These are phyloP conservation scores for Falciphora oryzae DNA, from an alignment of 2,329 filamentous ascomycete genomes.

Conservation along the genomic window DNA sequence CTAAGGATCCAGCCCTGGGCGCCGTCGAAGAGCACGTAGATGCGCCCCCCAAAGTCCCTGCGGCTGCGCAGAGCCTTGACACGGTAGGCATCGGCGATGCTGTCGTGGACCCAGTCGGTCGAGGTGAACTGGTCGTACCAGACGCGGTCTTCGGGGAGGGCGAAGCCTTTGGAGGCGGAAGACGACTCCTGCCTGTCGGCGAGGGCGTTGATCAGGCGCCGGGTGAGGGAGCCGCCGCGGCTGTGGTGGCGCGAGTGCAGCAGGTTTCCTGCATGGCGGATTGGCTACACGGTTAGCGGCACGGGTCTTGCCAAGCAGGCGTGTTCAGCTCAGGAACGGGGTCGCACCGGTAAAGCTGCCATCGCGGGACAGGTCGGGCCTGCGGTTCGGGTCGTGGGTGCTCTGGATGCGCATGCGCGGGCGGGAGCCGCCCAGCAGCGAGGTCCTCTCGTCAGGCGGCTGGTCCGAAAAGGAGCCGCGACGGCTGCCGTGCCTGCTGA, in stretches of 20 bases:
- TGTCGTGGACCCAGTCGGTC: slow-evolving; percentile 97
- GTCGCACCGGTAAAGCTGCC: slow-evolving; percentile 24
- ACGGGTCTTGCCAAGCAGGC: not conserved
- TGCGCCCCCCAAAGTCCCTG: slow-evolving; percentile 77
- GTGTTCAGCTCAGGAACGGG: too few relatives aligned
- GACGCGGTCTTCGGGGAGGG: slow-evolving; percentile 70
- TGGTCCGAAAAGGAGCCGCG: slow-evolving; percentile 16
- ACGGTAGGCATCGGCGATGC: slow-evolving; percentile 87
- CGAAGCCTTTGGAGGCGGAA: slow-evolving; percentile 58
- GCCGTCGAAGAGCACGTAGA: slow-evolving; percentile 73
- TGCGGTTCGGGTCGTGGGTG: slow-evolving; percentile 20
- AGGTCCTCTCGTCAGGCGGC: slow-evolving; percentile 24
- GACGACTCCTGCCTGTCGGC: slow-evolving; percentile 52
- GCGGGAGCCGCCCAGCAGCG: slow-evolving; percentile 20
- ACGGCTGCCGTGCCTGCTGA: slow-evolving; percentile 16
- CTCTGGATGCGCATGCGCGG: slow-evolving; percentile 22
- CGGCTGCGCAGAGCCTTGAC: slow-evolving; percentile 75
- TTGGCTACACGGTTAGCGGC: not conserved
- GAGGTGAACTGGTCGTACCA: slow-evolving; percentile 99
- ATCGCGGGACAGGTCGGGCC: slow-evolving; percentile 22
- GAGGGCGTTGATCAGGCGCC: slow-evolving; percentile 57
- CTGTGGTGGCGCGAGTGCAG: slow-evolving; percentile 41
- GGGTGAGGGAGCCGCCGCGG: slow-evolving; percentile 52
- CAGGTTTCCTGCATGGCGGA: not conserved
- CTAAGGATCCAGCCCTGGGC: slow-evolving; percentile 93